Conservation (phyloP, 371 early-diverging fungal genomes). For the Syncephalastrum sp. region DNA sequence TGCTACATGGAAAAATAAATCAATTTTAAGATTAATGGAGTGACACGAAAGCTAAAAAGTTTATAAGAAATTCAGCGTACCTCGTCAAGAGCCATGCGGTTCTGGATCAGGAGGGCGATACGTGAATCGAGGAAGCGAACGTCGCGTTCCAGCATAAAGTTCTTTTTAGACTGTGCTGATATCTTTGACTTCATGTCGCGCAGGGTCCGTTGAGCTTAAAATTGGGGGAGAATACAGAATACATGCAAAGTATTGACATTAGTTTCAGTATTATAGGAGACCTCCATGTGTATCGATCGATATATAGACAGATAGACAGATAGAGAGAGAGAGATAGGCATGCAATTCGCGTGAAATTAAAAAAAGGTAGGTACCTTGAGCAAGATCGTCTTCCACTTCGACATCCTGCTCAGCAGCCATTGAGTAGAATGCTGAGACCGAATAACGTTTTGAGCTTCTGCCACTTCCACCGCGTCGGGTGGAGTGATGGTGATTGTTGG, state of each 20-base stretch:
- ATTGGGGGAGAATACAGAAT: neutral
- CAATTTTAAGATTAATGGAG: neutral
- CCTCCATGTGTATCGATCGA: too few species aligned
- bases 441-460: conserved; percentile 67
- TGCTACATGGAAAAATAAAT: conserved; percentile 45
- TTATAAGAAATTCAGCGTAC: conserved; percentile 23
- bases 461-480: conserved; percentile 30
- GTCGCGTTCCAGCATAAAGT: conserved; percentile 92
- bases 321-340: too few species aligned
- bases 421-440: conserved; percentile 87
- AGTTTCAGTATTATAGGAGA: neutral
- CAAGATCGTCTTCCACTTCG: conserved; percentile 92
- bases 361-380: conserved; percentile 36
- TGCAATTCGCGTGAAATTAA: neutral
- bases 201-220: conserved; percentile 77
- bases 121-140: conserved; percentile 93
- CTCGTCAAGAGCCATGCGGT: conserved; percentile 89
- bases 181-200: conserved; percentile 87
- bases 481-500: conserved; percentile 44
- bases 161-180: conserved; percentile 91
- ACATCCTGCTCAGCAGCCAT: conserved; percentile 94
- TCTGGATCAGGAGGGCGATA: conserved; percentile 91
- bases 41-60: neutral
- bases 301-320: too few species aligned
- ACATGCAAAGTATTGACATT: neutral